Conservation (phyloP, 2,329 filamentous ascomycete species). For the Periconia macrospinosa region DNA sequence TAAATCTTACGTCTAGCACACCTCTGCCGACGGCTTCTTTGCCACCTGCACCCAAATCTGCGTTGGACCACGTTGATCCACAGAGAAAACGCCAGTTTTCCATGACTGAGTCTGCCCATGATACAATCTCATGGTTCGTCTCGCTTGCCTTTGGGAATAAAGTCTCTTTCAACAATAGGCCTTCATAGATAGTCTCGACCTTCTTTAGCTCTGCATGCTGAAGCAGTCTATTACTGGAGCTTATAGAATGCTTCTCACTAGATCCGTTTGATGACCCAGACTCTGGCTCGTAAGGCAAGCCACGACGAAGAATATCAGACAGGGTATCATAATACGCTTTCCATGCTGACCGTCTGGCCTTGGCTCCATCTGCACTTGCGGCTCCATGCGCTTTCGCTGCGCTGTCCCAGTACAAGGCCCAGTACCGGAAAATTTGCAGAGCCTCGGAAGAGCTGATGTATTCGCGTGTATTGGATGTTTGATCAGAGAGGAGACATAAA, state of each 20-base stretch:
- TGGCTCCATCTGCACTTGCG: constrained; percentile 23
- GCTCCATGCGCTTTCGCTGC: constrained; percentile 18
- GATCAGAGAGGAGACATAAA: constrained; percentile 69
- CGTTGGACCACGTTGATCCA: constrained; percentile 76
- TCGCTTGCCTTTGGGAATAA: constrained; percentile 84
- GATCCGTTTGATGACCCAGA: constrained; percentile 24
- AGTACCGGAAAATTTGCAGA: constrained; percentile 58
- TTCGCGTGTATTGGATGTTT: constrained; percentile 50
- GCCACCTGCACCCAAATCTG: constrained; percentile 79
- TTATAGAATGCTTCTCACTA: constrained; percentile 28
- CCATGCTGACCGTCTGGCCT: constrained; percentile 70
- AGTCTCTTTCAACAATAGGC: constrained; percentile 74
- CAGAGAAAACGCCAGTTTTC: constrained; percentile 84
- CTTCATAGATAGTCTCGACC: constrained; percentile 79
- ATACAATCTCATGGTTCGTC: constrained; percentile 76
- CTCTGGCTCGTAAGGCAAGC: constrained; percentile 60
- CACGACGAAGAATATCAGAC: constrained; percentile 72
- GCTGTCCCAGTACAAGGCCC: constrained; percentile 67
- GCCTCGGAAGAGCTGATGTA: constrained; percentile 38
- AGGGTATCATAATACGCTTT: constrained; percentile 80
- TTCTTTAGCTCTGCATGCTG: constrained; percentile 77
- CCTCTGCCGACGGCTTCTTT: constrained; percentile 73
- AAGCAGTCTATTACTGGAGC: constrained; percentile 36
- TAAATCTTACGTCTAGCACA: constrained; percentile 65
- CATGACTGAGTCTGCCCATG: constrained; percentile 77